phyloP scores from a whole-genome alignment of 2,329 filamentous ascomycete genomes.

The Helminthosporium solani region DNA sequence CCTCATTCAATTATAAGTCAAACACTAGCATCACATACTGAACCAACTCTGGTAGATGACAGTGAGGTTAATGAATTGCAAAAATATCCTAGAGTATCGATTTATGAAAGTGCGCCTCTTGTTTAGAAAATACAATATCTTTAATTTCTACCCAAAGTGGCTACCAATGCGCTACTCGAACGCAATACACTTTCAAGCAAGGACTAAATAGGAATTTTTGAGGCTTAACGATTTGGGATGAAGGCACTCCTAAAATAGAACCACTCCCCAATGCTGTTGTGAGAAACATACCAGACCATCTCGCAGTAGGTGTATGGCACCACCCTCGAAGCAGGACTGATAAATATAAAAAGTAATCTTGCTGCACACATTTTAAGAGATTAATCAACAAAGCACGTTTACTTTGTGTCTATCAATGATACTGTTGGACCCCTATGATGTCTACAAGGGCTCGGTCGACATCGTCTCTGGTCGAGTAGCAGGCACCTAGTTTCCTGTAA shows the following conservation, averaged over 20 bases:
- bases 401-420: conserved; percentile 44
- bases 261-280: conserved; percentile 23
- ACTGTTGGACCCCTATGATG: conserved; percentile 66
- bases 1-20: background rate
- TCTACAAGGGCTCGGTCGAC: conserved; percentile 61
- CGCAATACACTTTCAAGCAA: background rate
- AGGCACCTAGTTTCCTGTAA: conserved; percentile 68
- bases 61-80: conserved; percentile 52
- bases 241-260: conserved; percentile 15
- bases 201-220: background rate
- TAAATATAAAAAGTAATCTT: conserved; percentile 27
- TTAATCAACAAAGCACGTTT: conserved; percentile 43
- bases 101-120: background rate
- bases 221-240: background rate
- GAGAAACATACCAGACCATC: conserved; percentile 39
- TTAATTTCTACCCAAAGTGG: background rate
- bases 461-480: conserved; percentile 60
- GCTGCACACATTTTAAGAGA: conserved; percentile 25
- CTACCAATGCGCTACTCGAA: background rate
- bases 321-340: conserved; percentile 3
- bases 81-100: too few relatives aligned
- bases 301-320: conserved; percentile 47
- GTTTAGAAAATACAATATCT: background rate
- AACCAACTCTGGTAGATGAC: conserved; percentile 51
- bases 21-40: conserved; percentile 26